These are phyloP conservation scores for Catharanthus roseus DNA, from an alignment of 257 asterid species.

Conservation along the genomic window DNA sequence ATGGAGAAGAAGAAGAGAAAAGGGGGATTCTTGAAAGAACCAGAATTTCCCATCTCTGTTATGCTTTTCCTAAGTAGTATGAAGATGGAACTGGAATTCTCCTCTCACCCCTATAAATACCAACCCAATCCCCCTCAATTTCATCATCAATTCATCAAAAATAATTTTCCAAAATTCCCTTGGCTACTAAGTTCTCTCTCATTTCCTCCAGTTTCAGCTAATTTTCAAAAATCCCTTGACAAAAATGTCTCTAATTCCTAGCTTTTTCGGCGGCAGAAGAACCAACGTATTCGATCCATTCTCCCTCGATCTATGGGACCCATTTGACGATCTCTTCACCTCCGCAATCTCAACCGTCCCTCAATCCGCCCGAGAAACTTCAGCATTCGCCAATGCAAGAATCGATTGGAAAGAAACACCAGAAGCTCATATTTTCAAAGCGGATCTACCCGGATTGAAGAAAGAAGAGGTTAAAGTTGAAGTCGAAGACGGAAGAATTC, in stretches of 20 bases:
- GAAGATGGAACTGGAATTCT: background rate
- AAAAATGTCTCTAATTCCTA: slow-evolving; percentile 5
- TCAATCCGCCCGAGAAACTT: background rate
- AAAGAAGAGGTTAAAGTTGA: slow-evolving; percentile 23
- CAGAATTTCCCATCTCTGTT: background rate
- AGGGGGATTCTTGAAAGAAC: background rate
- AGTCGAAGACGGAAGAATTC: slow-evolving; percentile 18
- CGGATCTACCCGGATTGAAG: slow-evolving; percentile 18
- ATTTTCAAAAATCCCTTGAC: background rate
- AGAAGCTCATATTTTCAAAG: slow-evolving; percentile 18
- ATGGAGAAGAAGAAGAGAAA: too few species aligned
- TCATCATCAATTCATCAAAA: background rate
- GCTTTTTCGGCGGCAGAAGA: background rate
- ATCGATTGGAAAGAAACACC: slow-evolving; percentile 25
- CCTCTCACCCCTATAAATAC: background rate
- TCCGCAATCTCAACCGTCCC: background rate
- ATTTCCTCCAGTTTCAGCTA: background rate
- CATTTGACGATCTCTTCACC: background rate
- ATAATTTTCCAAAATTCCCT: background rate
- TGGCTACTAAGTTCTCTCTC: too few species aligned
- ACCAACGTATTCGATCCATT: slow-evolving; percentile 7
- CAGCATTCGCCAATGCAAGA: slow-evolving; percentile 5
- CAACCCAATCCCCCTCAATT: background rate
- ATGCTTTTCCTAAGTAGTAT: background rate
- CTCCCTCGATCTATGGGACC: background rate